Evolutionary conservation across 345 rosid species (phyloP).

Genomic region (Salix suchowensis): DNA sequence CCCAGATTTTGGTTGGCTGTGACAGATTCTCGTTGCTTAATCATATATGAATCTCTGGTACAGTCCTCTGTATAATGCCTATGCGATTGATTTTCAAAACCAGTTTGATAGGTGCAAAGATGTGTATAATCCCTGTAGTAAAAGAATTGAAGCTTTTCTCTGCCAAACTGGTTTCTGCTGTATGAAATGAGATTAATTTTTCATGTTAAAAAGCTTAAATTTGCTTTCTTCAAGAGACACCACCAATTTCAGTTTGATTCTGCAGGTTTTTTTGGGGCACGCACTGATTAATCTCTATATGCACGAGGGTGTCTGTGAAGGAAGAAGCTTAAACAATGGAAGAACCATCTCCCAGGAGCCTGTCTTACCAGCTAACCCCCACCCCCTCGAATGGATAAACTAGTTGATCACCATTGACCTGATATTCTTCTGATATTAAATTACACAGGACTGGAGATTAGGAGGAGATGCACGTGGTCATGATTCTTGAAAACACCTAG

Average conservation of each 20-base stretch:
- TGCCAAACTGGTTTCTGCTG: conserved; percentile 3
- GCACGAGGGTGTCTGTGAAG: too few species aligned
- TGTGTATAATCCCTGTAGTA: background rate
- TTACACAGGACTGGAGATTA: background rate
- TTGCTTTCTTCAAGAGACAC: background rate
- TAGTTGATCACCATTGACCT: background rate
- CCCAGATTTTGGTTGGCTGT: background rate
- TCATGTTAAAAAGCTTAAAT: background rate
- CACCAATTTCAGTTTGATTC: background rate
- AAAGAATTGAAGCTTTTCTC: background rate
- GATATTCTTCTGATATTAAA: background rate
- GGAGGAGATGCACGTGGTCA: background rate
- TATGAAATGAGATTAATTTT: conserved; percentile 2
- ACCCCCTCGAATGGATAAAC: background rate
- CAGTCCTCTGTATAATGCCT: background rate
- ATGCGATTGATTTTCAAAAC: background rate
- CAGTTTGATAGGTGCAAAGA: background rate
- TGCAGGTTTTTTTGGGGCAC: background rate
- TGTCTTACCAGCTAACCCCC: too few species aligned
- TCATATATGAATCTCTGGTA: background rate
- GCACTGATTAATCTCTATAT: background rate
- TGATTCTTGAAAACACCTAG: background rate
- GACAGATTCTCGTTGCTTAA: background rate
- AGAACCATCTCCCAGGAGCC: too few species aligned
- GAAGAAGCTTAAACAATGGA: too few species aligned